phyloP scores from a whole-genome alignment of 2,329 filamentous ascomycete species.

The Tolypocladium pustulatum region DNA sequence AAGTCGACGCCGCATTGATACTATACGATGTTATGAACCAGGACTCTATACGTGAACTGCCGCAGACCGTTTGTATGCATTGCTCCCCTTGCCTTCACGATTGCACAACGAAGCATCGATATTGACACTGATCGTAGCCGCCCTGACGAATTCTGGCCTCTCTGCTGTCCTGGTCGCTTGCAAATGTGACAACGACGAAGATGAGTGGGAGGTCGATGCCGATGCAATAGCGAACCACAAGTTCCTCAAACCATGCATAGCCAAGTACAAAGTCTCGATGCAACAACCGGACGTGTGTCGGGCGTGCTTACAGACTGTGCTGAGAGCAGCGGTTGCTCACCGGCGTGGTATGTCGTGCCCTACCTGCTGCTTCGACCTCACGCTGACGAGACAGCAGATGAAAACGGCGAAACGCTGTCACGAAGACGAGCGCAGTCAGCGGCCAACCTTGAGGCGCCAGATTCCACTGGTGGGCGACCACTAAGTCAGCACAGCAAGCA shows the following conservation, averaged over 20 bases:
- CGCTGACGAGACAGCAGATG: slow-evolving; percentile 16
- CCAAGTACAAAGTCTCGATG: slow-evolving; percentile 63
- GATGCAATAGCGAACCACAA: slow-evolving; percentile 50
- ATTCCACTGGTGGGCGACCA: slow-evolving; percentile 38
- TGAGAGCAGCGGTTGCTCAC: slow-evolving; percentile 58
- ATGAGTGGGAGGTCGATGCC: slow-evolving; percentile 60
- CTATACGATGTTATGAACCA: slow-evolving; percentile 80
- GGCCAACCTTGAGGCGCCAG: slow-evolving; percentile 48
- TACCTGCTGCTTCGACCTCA: neutral
- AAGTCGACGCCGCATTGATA: slow-evolving; percentile 72
- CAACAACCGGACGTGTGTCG: slow-evolving; percentile 62
- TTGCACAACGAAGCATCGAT: neutral
- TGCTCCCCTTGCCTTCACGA: slow-evolving; percentile 3
- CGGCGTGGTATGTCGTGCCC: slow-evolving; percentile 51
- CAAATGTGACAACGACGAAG: slow-evolving; percentile 74
- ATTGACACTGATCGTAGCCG: slow-evolving; percentile 39
- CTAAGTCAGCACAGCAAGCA: slow-evolving; percentile 54
- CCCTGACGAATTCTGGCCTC: slow-evolving; percentile 59
- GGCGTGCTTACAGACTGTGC: slow-evolving; percentile 63
- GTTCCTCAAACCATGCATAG: slow-evolving; percentile 58
- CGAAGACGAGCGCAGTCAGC: slow-evolving; percentile 51
- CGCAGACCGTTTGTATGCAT: slow-evolving; percentile 60
- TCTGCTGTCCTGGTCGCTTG: slow-evolving; percentile 77
- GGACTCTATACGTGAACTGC: slow-evolving; percentile 63
- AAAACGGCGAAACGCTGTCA: slow-evolving; percentile 31